Evolutionary conservation across 148 eudicot species (phyloP).

Genomic region (Vaccinium vitisidaea): DNA sequence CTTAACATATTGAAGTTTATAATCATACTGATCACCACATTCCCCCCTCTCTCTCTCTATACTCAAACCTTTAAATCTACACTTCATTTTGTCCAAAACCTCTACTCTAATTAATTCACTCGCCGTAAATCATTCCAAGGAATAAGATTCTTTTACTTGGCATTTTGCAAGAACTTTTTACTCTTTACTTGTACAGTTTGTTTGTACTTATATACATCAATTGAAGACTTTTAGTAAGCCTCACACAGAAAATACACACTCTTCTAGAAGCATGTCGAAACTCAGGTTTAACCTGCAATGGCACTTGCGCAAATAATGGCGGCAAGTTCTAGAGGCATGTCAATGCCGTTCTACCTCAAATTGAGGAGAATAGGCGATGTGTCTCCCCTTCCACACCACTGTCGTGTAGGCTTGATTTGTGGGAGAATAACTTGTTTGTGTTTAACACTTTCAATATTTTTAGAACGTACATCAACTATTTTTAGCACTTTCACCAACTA

Average conservation of each 20-base stretch:
- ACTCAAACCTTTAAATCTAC: background rate
- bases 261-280: background rate
- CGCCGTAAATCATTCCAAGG: no score
- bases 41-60: background rate
- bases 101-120: background rate
- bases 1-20: background rate
- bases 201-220: background rate
- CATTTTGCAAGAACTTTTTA: background rate
- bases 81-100: background rate
- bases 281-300: slow-evolving; percentile 19
- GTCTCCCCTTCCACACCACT: slow-evolving; percentile 12
- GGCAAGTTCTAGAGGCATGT: slow-evolving; percentile 56
- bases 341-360: slow-evolving; percentile 40
- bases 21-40: background rate
- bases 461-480: no score
- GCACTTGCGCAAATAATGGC: slow-evolving; percentile 34
- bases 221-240: background rate
- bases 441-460: no score
- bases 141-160: no score
- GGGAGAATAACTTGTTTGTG: background rate
- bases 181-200: background rate
- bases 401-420: background rate
- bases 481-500: no score
- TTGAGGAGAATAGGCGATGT: slow-evolving; percentile 18
- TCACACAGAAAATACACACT: background rate